These are phyloP conservation scores for Hirsutella minnesotensis DNA, from an alignment of 2,329 filamentous ascomycete species.

Conservation along the genomic window DNA sequence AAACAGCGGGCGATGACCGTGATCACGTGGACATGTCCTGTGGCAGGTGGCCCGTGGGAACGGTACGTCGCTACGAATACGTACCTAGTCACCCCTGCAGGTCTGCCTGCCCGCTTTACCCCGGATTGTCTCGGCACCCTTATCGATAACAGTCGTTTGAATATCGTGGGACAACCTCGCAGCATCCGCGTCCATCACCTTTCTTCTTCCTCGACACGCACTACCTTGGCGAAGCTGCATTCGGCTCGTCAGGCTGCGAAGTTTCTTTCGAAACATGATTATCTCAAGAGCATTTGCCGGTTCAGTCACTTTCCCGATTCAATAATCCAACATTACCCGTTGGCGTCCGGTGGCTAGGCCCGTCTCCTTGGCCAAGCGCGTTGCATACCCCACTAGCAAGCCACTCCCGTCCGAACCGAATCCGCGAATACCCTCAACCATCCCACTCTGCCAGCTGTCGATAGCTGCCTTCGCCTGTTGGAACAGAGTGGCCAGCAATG, in stretches of 20 bases:
- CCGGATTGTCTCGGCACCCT: background rate
- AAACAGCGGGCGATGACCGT: constrained; percentile 13
- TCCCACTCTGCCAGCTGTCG: too few species aligned
- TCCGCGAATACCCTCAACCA: too few species aligned
- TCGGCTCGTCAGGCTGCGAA: too few species aligned
- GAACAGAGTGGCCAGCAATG: constrained; percentile 18
- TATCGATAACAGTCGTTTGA: background rate
- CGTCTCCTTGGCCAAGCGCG: background rate
- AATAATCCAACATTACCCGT: too few species aligned
- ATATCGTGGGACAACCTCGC: too few species aligned
- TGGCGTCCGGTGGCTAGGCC: too few species aligned
- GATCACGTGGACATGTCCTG: constrained; percentile 1
- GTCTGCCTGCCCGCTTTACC: background rate
- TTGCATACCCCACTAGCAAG: background rate
- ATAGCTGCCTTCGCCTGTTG: too few species aligned
- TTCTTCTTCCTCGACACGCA: background rate
- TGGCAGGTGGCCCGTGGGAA: too few species aligned
- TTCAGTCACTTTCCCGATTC: too few species aligned
- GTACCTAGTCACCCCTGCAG: background rate
- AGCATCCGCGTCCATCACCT: background rate
- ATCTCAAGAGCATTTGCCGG: too few species aligned
- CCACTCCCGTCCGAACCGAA: background rate
- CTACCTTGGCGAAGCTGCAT: too few species aligned
- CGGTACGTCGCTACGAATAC: background rate
- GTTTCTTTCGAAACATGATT: background rate